These are phyloP conservation scores for Yamadazyma diospyri DNA, from an alignment of 1,139 yeast species.

Conservation along the genomic window DNA sequence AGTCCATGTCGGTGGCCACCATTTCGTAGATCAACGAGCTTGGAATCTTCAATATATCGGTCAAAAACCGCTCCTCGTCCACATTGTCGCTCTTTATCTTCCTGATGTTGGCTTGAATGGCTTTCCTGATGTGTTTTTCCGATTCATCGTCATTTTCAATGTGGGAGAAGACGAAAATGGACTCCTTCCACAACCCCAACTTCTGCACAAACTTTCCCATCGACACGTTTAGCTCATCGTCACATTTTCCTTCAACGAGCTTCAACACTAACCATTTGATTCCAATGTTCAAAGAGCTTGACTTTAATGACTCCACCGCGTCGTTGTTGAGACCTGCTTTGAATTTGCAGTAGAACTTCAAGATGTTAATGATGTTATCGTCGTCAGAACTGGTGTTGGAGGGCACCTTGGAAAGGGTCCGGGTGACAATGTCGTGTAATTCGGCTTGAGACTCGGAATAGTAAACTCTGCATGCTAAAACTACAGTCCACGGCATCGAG, in stretches of 20 bases:
- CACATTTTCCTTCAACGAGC: constrained; percentile 23
- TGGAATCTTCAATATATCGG: constrained; percentile 43
- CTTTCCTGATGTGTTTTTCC: constrained; percentile 34
- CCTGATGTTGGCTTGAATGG: constrained; percentile 48
- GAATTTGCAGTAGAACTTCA: constrained; percentile 18
- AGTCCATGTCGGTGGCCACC: constrained; percentile 41
- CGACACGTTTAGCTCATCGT: constrained; percentile 42
- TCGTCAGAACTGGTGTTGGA: constrained; percentile 8
- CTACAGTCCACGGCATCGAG: constrained; percentile 64
- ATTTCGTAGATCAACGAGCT: constrained; percentile 46
- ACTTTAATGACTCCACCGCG: constrained; percentile 11
- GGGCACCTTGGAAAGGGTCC: constrained; percentile 10
- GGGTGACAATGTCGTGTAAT: constrained; percentile 35
- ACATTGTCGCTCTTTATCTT: constrained; percentile 26
- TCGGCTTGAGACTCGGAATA: constrained; percentile 53
- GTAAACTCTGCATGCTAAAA: constrained; percentile 55
- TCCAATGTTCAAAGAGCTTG: constrained; percentile 23
- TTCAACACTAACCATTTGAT: constrained; percentile 57
- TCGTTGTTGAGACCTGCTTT: constrained; percentile 7
- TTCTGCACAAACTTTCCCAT: constrained; percentile 55
- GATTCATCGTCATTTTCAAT: constrained; percentile 42
- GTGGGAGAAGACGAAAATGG: constrained; percentile 59
- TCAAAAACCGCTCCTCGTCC: constrained; percentile 32
- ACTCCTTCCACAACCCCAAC: constrained; percentile 52
- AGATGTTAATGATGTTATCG: constrained; percentile 17